Percentiles rank a stretch among this genome's conserved stretches.
Conservation (phyloP, 805 yeast genomes). For the Ogataea saltuana region DNA sequence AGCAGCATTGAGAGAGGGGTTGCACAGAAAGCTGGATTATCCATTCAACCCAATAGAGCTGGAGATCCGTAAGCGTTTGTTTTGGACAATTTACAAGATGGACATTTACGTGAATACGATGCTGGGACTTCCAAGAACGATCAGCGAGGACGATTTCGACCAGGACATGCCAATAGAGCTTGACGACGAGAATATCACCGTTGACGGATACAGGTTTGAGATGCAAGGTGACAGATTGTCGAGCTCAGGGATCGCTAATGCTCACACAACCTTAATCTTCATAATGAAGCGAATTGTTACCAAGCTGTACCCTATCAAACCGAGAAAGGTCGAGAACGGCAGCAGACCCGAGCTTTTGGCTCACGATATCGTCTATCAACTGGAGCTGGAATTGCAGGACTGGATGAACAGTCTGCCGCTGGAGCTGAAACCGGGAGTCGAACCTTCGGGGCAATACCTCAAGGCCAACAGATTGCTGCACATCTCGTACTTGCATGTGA, state of each 20-base stretch:
- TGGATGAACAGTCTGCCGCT: constrained; percentile 75
- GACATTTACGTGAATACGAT: constrained; percentile 87
- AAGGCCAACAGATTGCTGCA: constrained; percentile 76
- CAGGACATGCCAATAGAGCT: constrained; percentile 83
- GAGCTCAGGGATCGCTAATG: constrained; percentile 78
- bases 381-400: constrained; percentile 66
- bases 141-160: constrained; percentile 77
- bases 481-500: constrained; percentile 71
- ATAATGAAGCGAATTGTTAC: constrained; percentile 71
- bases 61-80: constrained; percentile 80
- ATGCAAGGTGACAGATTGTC: constrained; percentile 55
- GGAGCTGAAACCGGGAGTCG: constrained; percentile 69
- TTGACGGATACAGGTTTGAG: constrained; percentile 49
- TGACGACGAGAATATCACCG: constrained; percentile 84
- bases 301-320: constrained; percentile 72
- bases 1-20: constrained; percentile 78
- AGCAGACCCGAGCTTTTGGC: constrained; percentile 36
- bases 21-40: constrained; percentile 70
- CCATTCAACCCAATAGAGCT: constrained; percentile 73
- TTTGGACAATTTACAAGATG: constrained; percentile 89
- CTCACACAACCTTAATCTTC: constrained; percentile 74
- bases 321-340: constrained; percentile 30
- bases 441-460: constrained; percentile 64
- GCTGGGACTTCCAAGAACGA: constrained; percentile 79
- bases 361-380: constrained; percentile 49